A percentile compares a stretch with the other conserved stretches of the same genome.
These are phyloP conservation scores for Citrullus colocynthis DNA, from an alignment of 306 rosid genomes.

Conservation along the genomic window DNA sequence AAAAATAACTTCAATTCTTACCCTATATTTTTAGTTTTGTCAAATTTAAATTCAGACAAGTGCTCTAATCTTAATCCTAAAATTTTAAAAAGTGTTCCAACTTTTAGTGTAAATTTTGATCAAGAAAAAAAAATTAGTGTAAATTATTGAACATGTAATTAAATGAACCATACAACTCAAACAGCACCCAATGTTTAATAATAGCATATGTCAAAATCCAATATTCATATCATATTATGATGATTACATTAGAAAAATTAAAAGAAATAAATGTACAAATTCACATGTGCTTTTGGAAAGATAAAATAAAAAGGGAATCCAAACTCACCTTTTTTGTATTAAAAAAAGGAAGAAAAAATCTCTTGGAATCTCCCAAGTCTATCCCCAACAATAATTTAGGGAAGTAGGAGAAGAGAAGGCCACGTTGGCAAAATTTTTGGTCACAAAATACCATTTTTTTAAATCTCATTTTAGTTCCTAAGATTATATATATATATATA, in stretches of 20 bases:
- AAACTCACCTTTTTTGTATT: not conserved
- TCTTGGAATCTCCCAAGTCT: not conserved
- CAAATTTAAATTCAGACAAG: too few species aligned
- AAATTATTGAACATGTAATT: not conserved
- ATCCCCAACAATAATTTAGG: not conserved
- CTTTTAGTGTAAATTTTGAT: too few species aligned
- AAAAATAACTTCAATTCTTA: too few species aligned
- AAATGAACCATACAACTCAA: not conserved
- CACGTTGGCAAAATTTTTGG: not conserved
- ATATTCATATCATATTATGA: constrained; percentile 4
- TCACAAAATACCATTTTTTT: not conserved
- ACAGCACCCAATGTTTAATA: not conserved
- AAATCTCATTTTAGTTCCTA: too few species aligned
- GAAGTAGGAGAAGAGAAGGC: not conserved
- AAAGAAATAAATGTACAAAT: not conserved
- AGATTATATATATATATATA: too few species aligned
- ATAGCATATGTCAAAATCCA: not conserved
- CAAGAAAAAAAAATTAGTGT: too few species aligned
- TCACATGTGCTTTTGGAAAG: constrained; percentile 4
- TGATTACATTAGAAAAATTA: not conserved
- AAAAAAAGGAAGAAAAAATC: not conserved
- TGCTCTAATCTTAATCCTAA: too few species aligned
- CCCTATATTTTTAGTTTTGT: too few species aligned
- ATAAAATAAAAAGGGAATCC: not conserved
- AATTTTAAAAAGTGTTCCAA: too few species aligned